Conservation (phyloP, 371 early-diverging fungal genomes). For the Mucor indicus region DNA sequence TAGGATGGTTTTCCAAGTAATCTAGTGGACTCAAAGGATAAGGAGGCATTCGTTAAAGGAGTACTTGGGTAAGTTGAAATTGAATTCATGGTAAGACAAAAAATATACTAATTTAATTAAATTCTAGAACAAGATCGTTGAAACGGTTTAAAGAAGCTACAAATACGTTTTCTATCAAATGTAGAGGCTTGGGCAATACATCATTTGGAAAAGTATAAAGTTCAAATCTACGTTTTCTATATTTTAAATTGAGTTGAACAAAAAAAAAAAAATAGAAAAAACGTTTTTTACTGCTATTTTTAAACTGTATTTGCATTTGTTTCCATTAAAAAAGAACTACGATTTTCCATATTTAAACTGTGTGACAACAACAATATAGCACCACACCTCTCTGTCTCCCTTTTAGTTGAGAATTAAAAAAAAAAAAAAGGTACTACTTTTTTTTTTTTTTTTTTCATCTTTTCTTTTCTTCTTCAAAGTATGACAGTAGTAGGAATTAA, state of each 20-base stretch:
- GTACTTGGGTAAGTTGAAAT: conserved; percentile 49
- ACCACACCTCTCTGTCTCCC: too few species aligned
- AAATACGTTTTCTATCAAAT: conserved; percentile 57
- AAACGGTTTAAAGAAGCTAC: conserved; percentile 58
- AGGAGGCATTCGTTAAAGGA: conserved; percentile 61
- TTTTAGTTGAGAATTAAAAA: neutral
- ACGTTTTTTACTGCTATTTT: too few species aligned
- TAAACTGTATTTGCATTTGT: too few species aligned
- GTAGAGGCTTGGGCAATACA: conserved; percentile 62
- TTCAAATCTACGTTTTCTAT: neutral
- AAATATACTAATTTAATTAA: neutral
- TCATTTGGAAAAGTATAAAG: conserved; percentile 31
- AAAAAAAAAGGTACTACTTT: too few species aligned
- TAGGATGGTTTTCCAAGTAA: conserved; percentile 67
- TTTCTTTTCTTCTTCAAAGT: neutral
- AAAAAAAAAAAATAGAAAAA: neutral
- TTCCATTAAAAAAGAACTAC: too few species aligned
- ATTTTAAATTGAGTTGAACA: neutral
- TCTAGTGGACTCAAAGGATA: conserved; percentile 49
- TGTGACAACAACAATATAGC: too few species aligned
- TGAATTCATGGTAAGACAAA: neutral
- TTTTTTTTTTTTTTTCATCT: conserved; percentile 2
- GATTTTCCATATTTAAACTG: too few species aligned
- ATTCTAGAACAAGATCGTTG: conserved; percentile 53
- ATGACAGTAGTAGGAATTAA: neutral